phyloP scores from a whole-genome alignment of 768 basidiomycete genomes.

The Fibroporia radiculosa region DNA sequence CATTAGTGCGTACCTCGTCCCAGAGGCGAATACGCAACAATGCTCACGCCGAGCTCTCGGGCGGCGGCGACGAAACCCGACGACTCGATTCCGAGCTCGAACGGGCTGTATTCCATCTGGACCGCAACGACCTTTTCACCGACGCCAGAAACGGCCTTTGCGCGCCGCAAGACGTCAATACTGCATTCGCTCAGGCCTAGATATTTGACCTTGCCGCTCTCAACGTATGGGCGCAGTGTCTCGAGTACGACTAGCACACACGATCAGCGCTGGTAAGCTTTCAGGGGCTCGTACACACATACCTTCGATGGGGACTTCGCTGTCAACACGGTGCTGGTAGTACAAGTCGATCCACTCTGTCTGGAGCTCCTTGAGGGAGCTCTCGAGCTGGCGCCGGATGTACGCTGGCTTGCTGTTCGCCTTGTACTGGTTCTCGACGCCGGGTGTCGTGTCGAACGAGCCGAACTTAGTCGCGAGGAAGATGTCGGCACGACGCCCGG shows the following conservation, averaged over 20 bases:
- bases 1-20: constrained; percentile 19
- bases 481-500: constrained; percentile 41
- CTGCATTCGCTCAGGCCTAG: constrained; percentile 24
- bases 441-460: constrained; percentile 11
- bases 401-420: constrained; percentile 17
- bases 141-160: constrained; percentile 32
- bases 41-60: constrained; percentile 35
- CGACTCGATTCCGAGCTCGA: constrained; percentile 38
- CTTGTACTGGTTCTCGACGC: background rate
- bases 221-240: background rate
- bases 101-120: constrained; percentile 38
- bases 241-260: background rate
- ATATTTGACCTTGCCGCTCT: constrained; percentile 22
- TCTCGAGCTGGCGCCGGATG: constrained; percentile 28
- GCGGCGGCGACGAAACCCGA: constrained; percentile 31
- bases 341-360: constrained; percentile 32
- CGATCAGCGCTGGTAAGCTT: background rate
- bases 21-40: constrained; percentile 37
- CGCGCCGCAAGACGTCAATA: constrained; percentile 14
- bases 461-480: constrained; percentile 64
- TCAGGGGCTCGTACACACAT: background rate
- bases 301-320: constrained; percentile 18
- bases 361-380: constrained; percentile 30
- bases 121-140: constrained; percentile 33
- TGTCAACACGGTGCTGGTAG: constrained; percentile 29